These are phyloP conservation scores for Salvia sclarea DNA, from an alignment of 305 asterid genomes.

Conservation along the genomic window DNA sequence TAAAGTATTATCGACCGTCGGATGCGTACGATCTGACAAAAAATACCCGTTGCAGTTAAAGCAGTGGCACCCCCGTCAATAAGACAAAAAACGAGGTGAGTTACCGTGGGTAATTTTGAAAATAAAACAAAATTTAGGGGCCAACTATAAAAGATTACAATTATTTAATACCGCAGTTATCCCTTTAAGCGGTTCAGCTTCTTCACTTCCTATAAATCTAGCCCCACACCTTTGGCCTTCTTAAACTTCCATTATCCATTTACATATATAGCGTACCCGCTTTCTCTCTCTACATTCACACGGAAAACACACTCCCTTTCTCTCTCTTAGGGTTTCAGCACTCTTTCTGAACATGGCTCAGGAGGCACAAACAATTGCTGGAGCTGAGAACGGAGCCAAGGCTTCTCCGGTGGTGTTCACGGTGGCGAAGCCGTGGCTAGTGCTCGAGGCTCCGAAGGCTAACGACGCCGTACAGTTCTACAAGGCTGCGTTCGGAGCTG, in stretches of 20 bases:
- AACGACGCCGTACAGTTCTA: constrained; percentile 76
- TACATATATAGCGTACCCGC: background rate
- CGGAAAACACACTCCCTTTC: background rate
- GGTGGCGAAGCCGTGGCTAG: constrained; percentile 66
- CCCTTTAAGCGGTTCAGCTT: constrained; percentile 57
- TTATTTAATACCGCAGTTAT: constrained; percentile 29
- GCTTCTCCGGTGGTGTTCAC: constrained; percentile 41
- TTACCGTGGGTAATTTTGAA: constrained; percentile 29
- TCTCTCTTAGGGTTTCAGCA: constrained; percentile 37
- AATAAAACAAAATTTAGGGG: constrained; percentile 35
- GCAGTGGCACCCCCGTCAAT: constrained; percentile 35
- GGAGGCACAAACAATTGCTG: constrained; percentile 44
- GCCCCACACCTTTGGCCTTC: constrained; percentile 13
- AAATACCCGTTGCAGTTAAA: constrained; percentile 34
- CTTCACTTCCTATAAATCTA: constrained; percentile 58
- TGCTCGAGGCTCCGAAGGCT: constrained; percentile 63
- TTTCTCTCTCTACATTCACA: background rate
- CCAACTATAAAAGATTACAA: constrained; percentile 12
- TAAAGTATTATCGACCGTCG: constrained; percentile 10
- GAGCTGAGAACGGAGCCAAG: constrained; percentile 41
- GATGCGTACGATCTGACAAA: constrained; percentile 31
- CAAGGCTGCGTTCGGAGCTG: constrained; percentile 91
- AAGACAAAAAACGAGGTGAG: constrained; percentile 13
- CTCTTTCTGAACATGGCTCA: constrained; percentile 43
- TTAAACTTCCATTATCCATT: constrained; percentile 1